phyloP scores from a whole-genome alignment of 2,329 filamentous ascomycete species.

The Botryotinia convoluta region DNA sequence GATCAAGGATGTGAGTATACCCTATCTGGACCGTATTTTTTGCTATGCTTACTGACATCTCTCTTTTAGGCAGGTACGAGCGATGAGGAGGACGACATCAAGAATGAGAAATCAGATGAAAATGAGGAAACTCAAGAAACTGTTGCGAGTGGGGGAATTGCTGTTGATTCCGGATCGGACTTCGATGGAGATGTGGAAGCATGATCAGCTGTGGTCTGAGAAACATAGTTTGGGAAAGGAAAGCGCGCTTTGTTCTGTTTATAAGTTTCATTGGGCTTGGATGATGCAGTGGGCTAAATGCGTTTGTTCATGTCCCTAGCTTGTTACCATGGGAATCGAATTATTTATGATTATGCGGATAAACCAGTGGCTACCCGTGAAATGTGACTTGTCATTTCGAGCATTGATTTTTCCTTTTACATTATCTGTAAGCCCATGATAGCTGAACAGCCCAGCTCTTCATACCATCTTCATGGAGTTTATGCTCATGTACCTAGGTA shows the following conservation, averaged over 20 bases:
- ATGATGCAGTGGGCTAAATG: background rate
- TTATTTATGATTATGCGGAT: background rate
- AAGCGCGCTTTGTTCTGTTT: background rate
- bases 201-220: background rate
- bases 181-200: background rate
- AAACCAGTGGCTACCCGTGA: background rate
- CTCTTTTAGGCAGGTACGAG: background rate
- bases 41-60: background rate
- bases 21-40: background rate
- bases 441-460: constrained; percentile 7
- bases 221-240: background rate
- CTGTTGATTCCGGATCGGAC: background rate
- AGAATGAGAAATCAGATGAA: background rate
- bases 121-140: background rate
- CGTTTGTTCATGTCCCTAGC: background rate
- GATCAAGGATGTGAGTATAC: constrained; percentile 10
- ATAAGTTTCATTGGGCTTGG: background rate
- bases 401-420: background rate
- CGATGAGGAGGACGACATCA: background rate
- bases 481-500: background rate
- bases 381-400: background rate
- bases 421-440: background rate
- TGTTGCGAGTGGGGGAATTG: background rate
- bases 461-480: background rate
- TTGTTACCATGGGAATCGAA: background rate